Evolutionary conservation across 371 early-diverging fungal genomes (phyloP), one percentile per base, ranked within the genome.

Genomic region (Saksenaea oblongispora): DNA sequence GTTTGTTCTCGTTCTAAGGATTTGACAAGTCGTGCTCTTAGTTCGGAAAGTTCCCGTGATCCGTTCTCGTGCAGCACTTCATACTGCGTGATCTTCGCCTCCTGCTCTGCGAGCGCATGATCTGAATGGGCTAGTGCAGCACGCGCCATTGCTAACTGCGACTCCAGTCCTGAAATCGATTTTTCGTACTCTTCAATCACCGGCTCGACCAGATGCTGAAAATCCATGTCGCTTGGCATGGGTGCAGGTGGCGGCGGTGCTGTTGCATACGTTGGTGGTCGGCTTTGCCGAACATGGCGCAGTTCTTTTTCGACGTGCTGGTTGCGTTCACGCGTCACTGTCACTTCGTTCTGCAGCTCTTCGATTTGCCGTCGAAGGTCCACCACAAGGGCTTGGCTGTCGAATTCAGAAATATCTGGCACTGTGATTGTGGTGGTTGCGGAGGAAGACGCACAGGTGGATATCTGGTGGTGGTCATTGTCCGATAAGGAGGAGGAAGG

Each of bases 101-200:
- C 79, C 22, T 86, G 86, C 22, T 78, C 84, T 9, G 76, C 67
- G 18, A 86, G 44, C 5, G 75, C 74, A 27, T 74, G 65, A 18
- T 83, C 83, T 1, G 84, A 81, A 41, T 80, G 82, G 15, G 71
- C 60, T 34, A 84, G 35, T 1, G 84, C 86, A 13, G 84, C 85
- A 34, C 80, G 76, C 11, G 84, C 75, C 74, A 82, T 69, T 44
- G 80, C 77, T 42, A 89, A 65, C 53, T 88, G 83, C 5, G 79
- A 78, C 60, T 87, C 88, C 10, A 89, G 73, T 1, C 74, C 78
- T 2, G 86, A 73, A 4, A 87, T 78, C 0, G 84, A 80, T 58
- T 86, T 87, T 67, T 86, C 88, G 36, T 88, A 86, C 51, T 89
- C 87, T 68, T 87, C 84, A 70, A 88, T 87, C 26, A 87, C 86